These are phyloP conservation scores for Micractinium sp. DNA, from an alignment of 139 green algal species.

Conservation along the genomic window DNA sequence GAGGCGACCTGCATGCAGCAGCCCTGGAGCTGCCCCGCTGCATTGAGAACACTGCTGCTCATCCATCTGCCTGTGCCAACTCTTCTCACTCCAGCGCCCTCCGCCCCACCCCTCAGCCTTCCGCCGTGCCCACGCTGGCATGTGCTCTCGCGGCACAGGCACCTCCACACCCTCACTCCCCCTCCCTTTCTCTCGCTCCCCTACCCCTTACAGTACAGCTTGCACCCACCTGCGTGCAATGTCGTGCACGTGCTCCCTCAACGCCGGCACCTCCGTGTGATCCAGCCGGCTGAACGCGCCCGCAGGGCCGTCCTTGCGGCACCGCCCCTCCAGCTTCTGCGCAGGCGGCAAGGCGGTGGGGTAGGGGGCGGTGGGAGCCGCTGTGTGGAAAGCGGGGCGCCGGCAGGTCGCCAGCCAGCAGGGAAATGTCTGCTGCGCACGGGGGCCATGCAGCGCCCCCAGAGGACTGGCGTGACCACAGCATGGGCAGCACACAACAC, in stretches of 20 bases:
- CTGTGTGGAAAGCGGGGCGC: background rate
- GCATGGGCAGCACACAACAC: too few species aligned
- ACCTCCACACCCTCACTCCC: background rate
- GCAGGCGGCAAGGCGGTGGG: background rate
- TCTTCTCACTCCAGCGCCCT: too few species aligned
- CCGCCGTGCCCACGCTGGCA: too few species aligned
- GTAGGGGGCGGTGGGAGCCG: background rate
- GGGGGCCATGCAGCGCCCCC: background rate
- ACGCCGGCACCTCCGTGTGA: conserved; percentile 20
- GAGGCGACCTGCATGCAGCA: too few species aligned
- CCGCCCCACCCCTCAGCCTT: too few species aligned
- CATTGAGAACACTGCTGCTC: too few species aligned
- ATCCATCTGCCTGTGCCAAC: too few species aligned
- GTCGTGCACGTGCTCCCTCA: conserved; percentile 22
- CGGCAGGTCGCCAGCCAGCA: background rate
- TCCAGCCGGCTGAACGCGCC: conserved; percentile 17
- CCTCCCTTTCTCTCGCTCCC: background rate
- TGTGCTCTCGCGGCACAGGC: too few species aligned
- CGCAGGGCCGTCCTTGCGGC: conserved; percentile 12
- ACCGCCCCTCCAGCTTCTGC: conserved; percentile 20
- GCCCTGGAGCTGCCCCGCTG: too few species aligned
- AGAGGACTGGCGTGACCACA: background rate
- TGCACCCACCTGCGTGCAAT: conserved; percentile 7
- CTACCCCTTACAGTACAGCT: too few species aligned
- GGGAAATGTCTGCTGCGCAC: background rate